phyloP scores from a whole-genome alignment of 2,329 filamentous ascomycete genomes.

The Neopestalotiopsis clavispora region DNA sequence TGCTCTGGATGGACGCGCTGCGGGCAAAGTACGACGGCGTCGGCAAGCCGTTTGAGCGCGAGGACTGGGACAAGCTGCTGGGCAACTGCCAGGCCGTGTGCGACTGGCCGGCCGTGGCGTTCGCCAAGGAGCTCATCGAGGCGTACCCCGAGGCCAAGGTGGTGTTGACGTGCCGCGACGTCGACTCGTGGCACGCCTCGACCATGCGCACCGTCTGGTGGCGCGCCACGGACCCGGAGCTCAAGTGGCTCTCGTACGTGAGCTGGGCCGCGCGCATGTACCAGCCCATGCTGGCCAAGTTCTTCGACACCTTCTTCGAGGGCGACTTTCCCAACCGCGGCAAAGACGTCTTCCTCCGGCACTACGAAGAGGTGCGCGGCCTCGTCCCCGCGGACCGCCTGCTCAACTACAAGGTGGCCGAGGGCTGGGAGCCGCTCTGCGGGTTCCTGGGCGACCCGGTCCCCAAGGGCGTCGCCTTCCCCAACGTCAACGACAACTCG shows the following conservation, averaged over 20 bases:
- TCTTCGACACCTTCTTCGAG: slow-evolving; percentile 72
- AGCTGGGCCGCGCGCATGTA: slow-evolving; percentile 72
- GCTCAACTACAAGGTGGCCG: slow-evolving; percentile 37
- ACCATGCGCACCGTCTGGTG: slow-evolving; percentile 72
- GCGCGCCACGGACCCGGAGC: slow-evolving; percentile 68
- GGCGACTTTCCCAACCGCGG: slow-evolving; percentile 69
- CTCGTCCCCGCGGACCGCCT: slow-evolving; percentile 36
- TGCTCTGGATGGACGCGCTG: slow-evolving; percentile 74
- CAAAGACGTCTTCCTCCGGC: slow-evolving; percentile 62
- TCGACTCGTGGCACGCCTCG: slow-evolving; percentile 65
- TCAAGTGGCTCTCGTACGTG: slow-evolving; percentile 58
- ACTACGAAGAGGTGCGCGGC: slow-evolving; percentile 34
- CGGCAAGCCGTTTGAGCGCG: slow-evolving; percentile 63
- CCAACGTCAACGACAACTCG: slow-evolving; percentile 52
- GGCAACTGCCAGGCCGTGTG: slow-evolving; percentile 71
- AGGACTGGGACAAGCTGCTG: slow-evolving; percentile 72
- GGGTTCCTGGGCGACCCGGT: slow-evolving; percentile 39
- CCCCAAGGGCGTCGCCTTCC: slow-evolving; percentile 41
- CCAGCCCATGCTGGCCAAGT: slow-evolving; percentile 72
- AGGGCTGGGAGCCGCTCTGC: slow-evolving; percentile 43
- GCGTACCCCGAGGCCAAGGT: slow-evolving; percentile 77
- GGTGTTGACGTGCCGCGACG: slow-evolving; percentile 69
- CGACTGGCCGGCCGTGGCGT: slow-evolving; percentile 71
- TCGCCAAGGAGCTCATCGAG: slow-evolving; percentile 72
- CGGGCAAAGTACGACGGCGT: slow-evolving; percentile 61